A percentile compares a stretch with the other conserved stretches of the same genome.
phyloP scores from a whole-genome alignment of 2,329 filamentous ascomycete genomes.

The Tolypocladium pustulatum region DNA sequence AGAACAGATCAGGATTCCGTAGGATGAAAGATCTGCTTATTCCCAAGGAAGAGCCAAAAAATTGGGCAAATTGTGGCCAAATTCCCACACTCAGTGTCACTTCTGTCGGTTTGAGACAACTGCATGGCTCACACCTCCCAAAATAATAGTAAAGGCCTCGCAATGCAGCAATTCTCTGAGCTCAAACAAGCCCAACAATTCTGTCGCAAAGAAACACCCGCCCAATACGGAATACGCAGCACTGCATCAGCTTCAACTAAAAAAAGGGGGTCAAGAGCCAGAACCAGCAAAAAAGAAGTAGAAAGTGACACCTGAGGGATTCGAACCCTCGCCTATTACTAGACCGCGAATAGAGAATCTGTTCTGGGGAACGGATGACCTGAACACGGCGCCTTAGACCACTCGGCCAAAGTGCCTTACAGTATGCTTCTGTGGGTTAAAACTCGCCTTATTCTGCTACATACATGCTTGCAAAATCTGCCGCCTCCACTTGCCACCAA shows the following conservation, averaged over 20 bases:
- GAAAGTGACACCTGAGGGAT: conserved; percentile 18
- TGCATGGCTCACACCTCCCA: no score
- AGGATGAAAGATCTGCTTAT: no score
- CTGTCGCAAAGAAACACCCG: not conserved
- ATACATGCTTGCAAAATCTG: not conserved
- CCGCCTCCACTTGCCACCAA: not conserved
- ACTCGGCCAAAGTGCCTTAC: conserved; percentile 17
- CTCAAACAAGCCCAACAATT: not conserved
- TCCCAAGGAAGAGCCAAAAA: no score
- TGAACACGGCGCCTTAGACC: conserved; percentile 14
- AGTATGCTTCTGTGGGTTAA: conserved; percentile 2
- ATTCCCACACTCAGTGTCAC: no score
- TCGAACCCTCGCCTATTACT: conserved; percentile 20
- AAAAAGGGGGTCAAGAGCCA: not conserved
- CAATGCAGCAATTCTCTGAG: not conserved
- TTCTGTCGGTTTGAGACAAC: no score
- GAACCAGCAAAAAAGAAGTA: not conserved
- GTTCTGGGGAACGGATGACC: not conserved
- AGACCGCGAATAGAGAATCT: conserved; percentile 10
- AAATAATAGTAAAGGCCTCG: no score
- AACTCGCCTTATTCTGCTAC: not conserved
- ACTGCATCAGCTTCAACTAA: not conserved
- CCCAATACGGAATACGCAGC: no score
- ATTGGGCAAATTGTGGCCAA: no score
- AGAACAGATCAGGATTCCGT: no score